A percentile compares a stretch with the other conserved stretches of the same genome.
These are phyloP conservation scores for Talaromyces trachyspermus DNA, from an alignment of 495 filamentous ascomycete species.

Conservation along the genomic window DNA sequence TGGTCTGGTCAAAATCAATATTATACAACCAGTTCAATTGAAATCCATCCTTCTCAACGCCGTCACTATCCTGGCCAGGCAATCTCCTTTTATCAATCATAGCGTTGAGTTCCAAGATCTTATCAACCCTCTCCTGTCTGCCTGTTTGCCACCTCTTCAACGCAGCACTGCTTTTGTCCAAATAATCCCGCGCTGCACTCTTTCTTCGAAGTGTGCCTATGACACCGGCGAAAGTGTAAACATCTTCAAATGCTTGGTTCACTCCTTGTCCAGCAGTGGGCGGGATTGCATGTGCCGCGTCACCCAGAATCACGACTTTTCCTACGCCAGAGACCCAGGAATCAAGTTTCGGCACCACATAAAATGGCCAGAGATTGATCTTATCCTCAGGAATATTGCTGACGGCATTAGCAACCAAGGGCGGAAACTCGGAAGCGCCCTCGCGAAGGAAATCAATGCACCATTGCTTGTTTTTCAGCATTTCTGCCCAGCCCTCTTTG, in stretches of 20 bases:
- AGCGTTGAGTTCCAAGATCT: constrained; percentile 21
- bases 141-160: constrained; percentile 24
- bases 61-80: constrained; percentile 16
- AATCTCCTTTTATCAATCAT: constrained; percentile 27
- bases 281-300: constrained; percentile 44
- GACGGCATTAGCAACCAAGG: constrained; percentile 28
- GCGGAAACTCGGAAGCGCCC: constrained; percentile 22
- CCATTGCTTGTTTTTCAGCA: constrained; percentile 27
- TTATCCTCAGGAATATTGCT: constrained; percentile 18
- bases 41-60: constrained; percentile 25
- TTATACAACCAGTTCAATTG: constrained; percentile 29
- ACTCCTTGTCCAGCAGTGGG: constrained; percentile 38
- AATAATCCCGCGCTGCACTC: background rate
- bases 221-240: constrained; percentile 11
- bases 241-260: constrained; percentile 36
- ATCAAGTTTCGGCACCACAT: constrained; percentile 30
- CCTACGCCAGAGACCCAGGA: constrained; percentile 28
- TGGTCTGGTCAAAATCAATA: constrained; percentile 21
- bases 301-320: constrained; percentile 37
- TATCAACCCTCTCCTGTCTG: constrained; percentile 24
- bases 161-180: background rate
- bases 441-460: constrained; percentile 25
- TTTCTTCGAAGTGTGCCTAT: background rate
- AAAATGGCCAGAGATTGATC: constrained; percentile 36
- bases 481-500: constrained; percentile 26